Conservation (phyloP, 371 early-diverging fungal species). For the Apophysomyces ossiformis region DNA sequence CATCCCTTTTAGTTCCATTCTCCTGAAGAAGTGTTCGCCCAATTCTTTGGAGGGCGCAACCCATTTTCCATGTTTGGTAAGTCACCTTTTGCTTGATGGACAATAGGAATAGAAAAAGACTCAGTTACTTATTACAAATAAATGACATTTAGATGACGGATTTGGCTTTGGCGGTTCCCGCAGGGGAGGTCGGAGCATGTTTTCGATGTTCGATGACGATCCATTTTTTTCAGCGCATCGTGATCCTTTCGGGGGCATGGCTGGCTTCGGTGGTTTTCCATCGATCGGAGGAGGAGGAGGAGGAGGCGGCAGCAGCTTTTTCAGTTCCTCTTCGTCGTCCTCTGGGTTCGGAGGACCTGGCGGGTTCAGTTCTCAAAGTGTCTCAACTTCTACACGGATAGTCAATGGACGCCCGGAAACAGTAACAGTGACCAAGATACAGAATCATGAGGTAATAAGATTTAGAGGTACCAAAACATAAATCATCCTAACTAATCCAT, state of each 20-base stretch:
- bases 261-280: conserved; percentile 5
- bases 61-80: conserved; percentile 32
- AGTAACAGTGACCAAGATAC: conserved; percentile 38
- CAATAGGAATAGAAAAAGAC: too few species aligned
- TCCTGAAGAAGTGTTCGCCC: conserved; percentile 55
- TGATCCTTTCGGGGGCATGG: not conserved
- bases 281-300: conserved; percentile 1
- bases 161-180: conserved; percentile 1
- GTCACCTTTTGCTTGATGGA: not conserved
- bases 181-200: not conserved
- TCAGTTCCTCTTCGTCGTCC: conserved; percentile 18
- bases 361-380: conserved; percentile 30
- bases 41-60: conserved; percentile 42
- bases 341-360: conserved; percentile 10
- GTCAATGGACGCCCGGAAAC: conserved; percentile 45
- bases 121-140: too few species aligned
- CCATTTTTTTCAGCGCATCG: conserved; percentile 19
- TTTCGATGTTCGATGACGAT: conserved; percentile 18
- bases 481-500: conserved; percentile 4
- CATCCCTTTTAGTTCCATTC: conserved; percentile 42
- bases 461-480: not conserved
- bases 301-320: conserved; percentile 4
- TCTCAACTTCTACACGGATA: conserved; percentile 29
- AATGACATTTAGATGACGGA: not conserved
- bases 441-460: conserved; percentile 36